Evolutionary conservation across 1,139 yeast genomes (phyloP).

Genomic region (Yamadazyma conglobata): DNA sequence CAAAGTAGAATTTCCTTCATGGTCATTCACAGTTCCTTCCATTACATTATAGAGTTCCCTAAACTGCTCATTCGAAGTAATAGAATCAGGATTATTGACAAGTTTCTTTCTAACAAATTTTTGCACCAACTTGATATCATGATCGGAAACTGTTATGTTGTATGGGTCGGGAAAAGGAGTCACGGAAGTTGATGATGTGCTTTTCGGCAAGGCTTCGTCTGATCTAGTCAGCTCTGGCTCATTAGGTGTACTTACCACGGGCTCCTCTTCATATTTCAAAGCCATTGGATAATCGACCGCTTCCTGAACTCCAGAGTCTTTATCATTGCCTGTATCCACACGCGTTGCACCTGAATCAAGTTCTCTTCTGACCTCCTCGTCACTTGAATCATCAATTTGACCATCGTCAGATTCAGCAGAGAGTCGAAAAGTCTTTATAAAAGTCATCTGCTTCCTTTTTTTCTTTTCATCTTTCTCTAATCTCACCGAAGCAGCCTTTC

Average conservation of each 20-base stretch:
- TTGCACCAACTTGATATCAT: neutral
- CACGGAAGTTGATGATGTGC: too few relatives aligned
- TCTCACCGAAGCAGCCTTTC: constrained; percentile 1
- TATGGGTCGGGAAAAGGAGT: too few relatives aligned
- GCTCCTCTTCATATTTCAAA: too few relatives aligned
- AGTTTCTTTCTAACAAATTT: constrained; percentile 1
- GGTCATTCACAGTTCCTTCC: constrained; percentile 61
- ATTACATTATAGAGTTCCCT: constrained; percentile 22
- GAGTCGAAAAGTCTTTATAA: constrained; percentile 9
- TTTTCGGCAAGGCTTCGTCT: too few relatives aligned
- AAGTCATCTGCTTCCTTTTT: constrained; percentile 4
- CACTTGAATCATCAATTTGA: constrained; percentile 1
- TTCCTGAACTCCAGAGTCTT: too few relatives aligned
- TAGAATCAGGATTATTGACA: neutral
- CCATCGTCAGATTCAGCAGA: constrained; percentile 4
- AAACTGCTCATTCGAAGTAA: constrained; percentile 5
- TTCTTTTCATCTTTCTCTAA: constrained; percentile 3
- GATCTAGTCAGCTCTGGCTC: too few relatives aligned
- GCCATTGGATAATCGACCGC: too few relatives aligned
- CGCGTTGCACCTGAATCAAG: neutral
- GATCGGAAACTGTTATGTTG: neutral
- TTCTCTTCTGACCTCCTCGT: constrained; percentile 1
- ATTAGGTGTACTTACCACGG: too few relatives aligned
- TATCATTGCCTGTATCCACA: too few relatives aligned
- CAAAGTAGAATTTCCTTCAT: constrained; percentile 79